Conservation (phyloP, 139 green algal genomes). For the Coccomyxa sp. region DNA sequence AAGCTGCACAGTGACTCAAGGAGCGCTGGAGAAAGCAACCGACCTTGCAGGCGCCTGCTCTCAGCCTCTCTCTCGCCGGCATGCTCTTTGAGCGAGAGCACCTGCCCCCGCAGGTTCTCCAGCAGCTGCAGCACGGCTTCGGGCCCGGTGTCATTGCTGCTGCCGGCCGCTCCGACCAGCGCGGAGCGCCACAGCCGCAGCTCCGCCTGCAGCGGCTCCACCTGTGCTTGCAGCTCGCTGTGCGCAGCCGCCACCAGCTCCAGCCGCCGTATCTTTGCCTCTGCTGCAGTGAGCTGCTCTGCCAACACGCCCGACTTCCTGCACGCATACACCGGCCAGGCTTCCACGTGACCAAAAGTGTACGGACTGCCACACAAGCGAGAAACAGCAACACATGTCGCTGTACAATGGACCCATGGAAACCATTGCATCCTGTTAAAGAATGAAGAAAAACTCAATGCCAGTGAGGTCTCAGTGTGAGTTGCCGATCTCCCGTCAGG, state of each 20-base stretch:
- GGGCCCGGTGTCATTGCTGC: not conserved
- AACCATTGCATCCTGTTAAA: not conserved
- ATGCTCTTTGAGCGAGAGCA: not conserved
- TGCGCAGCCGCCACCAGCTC: not conserved
- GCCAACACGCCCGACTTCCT: slow-evolving; percentile 1
- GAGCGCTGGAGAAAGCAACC: not conserved
- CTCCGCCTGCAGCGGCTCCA: not conserved
- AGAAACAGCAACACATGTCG: not conserved
- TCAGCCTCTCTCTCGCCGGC: not conserved
- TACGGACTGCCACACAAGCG: too few species aligned
- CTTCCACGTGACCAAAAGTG: too few species aligned
- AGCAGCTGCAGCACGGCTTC: not conserved
- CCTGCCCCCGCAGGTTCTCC: not conserved
- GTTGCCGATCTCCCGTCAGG: not conserved
- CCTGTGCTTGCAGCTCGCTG: not conserved
- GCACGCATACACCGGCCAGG: not conserved
- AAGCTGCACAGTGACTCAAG: not conserved
- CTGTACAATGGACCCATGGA: not conserved
- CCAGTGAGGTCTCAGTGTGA: not conserved
- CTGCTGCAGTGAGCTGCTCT: slow-evolving; percentile 1
- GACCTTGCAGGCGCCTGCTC: not conserved
- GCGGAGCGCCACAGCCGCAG: not conserved
- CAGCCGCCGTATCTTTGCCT: not conserved
- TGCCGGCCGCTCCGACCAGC: not conserved
- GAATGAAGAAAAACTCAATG: not conserved